Evolutionary conservation across 2,329 filamentous ascomycete genomes (phyloP), one percentile per base, ranked within the genome.

Genomic region (Nigrospora oryzae): DNA sequence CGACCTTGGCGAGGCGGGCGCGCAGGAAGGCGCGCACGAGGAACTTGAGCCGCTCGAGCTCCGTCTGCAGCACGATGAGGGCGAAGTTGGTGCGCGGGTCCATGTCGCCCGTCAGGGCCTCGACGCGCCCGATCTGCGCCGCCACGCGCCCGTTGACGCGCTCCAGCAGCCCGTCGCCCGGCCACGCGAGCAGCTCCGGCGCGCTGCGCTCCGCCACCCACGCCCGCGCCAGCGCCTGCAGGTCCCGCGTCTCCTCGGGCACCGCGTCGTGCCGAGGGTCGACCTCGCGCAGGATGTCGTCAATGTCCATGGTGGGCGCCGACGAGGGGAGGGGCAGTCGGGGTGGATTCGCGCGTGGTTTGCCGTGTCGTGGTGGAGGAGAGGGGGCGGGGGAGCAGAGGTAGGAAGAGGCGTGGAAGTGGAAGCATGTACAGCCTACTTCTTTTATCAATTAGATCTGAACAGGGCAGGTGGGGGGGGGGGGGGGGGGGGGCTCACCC

Each of bases 21-120:
- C 94, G 77, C 45, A 98, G 66, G 52, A 91, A 84, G 52, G 86
- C 85, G 49, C 93, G 77, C 15, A 97, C 78, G 17, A 98, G 74
- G 59, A 89, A 98, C 68, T 95, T 95, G 67, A 87, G 94, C 38
- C 93, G 77, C 63, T 96, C 90, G 44, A 98, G 78, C 68, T 98
- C 93, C 7, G 94, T 97, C 70, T 98, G 93, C 44, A 96, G 83
- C 50, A 98, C 85, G 40, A 96, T 95, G 58, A 97, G 82, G 49
- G 82, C 81, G 63, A 98, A 95, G 63, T 95, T 97, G 51, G 87
- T 84, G 64, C 86, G 89, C 39, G 90, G 86, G 58, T 95, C 89
- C 80, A 90, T 85, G 59, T 86, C 83, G 50, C 85, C 86, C 12
- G 86, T 91, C 74, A 90, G 78, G 47, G 83, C 78, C 67, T 87